Base-by-base conservation (phyloP, 441 rosid species). In the Brassica hybrid region DNA sequence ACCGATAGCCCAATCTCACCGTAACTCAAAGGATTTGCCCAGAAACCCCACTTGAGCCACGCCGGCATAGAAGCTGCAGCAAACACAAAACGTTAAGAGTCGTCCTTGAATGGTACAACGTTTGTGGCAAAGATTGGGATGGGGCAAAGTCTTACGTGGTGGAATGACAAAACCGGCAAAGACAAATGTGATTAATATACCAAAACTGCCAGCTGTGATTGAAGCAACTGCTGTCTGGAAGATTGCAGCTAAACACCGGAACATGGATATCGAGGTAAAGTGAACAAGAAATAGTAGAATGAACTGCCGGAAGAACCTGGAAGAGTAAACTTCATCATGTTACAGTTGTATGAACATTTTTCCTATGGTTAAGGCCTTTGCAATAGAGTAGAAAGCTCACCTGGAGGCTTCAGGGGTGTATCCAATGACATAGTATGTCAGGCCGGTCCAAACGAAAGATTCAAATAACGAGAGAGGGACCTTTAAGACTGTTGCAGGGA, bases 401-500 rank as follows among this genome's bases (percentile, higher is more conserved):
- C 95, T 82, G 75, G 82, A 84, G 12, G 68, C 79, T 77, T 79
- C 82, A 32, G 30, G 82, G 25, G 72, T 64, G 73, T 79, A 79
- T 52, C 99, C 97, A 7, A 93, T 83, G 77, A 82, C 91, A 74
- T 90, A 90, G 65, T 94, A 94, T 62, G 97, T 88, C 70, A 88
- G 65, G 76, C 86, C 54, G 6, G 88, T 89, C 98, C 98, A 95
- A 52, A 90, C 48, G 4, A 85, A 83, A 67, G 88, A 89, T 77
- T 91, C 97, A 1, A 88, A 57, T 11, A 90, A 61, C 13, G 94
- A 72, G 79, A 90, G 72, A 13, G 98, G 99, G 68, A 93, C 89
- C 85, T 90, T 95, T 23, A 93, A 87, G 71, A 95, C 83, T 90
- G 94, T 90, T 58, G 91, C 75, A 23, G 99, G 98, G 52, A 91